These are phyloP conservation scores for Helianthus tuberosus DNA, from an alignment of 129 eudicot genomes.

Conservation along the genomic window DNA sequence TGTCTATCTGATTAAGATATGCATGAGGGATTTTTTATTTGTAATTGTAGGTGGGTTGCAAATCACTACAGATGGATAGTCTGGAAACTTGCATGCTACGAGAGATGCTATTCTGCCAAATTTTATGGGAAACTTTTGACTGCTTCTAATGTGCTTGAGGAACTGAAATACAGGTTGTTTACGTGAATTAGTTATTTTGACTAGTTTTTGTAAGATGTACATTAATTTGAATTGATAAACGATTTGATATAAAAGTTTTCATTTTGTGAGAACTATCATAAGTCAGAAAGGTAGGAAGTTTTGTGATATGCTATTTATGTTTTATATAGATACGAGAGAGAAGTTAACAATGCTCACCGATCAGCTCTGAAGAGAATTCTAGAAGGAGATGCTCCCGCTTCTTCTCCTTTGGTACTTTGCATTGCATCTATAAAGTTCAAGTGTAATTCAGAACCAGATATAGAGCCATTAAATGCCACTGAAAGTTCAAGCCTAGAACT, in stretches of 20 bases:
- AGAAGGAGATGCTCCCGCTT: slow-evolving; percentile 92
- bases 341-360: slow-evolving; percentile 87
- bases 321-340: slow-evolving; percentile 79
- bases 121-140: slow-evolving; percentile 63
- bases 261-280: not conserved
- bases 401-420: slow-evolving; percentile 82
- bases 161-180: slow-evolving; percentile 73
- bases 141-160: slow-evolving; percentile 73
- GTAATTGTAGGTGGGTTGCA: slow-evolving; percentile 66
- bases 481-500: slow-evolving; percentile 59
- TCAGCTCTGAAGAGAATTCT: slow-evolving; percentile 85
- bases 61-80: slow-evolving; percentile 98
- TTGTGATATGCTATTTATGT: slow-evolving; percentile 18
- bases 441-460: slow-evolving; percentile 25
- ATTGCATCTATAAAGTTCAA: slow-evolving; percentile 61
- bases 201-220: not conserved
- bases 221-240: not conserved
- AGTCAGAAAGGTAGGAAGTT: not conserved
- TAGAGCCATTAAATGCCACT: slow-evolving; percentile 35
- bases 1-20: slow-evolving; percentile 9
- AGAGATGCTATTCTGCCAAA: slow-evolving; percentile 70
- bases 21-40: not conserved
- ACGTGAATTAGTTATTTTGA: not conserved
- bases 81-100: slow-evolving; percentile 97
- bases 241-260: not conserved